Conservation (phyloP, 2,329 filamentous ascomycete species). For the Penicillium frequentans region DNA sequence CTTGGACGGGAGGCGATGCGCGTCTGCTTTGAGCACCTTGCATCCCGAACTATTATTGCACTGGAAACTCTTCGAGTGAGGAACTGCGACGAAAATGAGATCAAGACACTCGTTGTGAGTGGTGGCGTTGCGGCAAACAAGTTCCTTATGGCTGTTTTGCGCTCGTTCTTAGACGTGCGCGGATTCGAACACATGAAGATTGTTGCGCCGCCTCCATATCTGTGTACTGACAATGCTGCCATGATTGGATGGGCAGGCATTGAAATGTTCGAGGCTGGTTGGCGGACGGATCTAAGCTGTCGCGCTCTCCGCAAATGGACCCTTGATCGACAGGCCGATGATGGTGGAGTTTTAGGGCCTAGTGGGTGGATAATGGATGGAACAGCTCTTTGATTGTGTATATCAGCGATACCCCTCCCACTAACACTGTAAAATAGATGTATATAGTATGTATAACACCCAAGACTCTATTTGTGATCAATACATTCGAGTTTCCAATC, state of each 20-base stretch:
- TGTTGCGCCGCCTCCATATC: conserved; percentile 69
- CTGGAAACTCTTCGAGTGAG: conserved; percentile 48
- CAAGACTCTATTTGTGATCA: not conserved
- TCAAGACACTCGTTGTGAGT: conserved; percentile 72
- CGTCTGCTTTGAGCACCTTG: conserved; percentile 83
- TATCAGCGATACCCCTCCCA: conserved; percentile 18
- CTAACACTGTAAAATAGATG: not conserved
- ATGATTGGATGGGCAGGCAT: conserved; percentile 96
- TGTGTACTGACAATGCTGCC: conserved; percentile 94
- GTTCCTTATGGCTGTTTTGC: conserved; percentile 70
- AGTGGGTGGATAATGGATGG: conserved; percentile 48
- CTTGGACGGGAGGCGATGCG: conserved; percentile 76
- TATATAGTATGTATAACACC: not conserved
- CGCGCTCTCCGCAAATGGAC: conserved; percentile 69
- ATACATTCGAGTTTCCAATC: not conserved
- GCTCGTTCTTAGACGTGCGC: conserved; percentile 62
- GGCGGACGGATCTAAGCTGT: conserved; percentile 61
- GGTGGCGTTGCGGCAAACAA: conserved; percentile 88
- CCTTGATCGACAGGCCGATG: conserved; percentile 61
- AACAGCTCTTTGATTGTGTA: conserved; percentile 31
- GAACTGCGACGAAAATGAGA: conserved; percentile 23
- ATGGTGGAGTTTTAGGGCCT: conserved; percentile 68
- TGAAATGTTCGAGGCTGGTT: conserved; percentile 87
- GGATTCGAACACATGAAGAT: conserved; percentile 64
- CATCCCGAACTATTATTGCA: conserved; percentile 69